These are phyloP conservation scores for Umbellularia californica DNA, from an alignment of 164 flowering plant genomes.

Conservation along the genomic window DNA sequence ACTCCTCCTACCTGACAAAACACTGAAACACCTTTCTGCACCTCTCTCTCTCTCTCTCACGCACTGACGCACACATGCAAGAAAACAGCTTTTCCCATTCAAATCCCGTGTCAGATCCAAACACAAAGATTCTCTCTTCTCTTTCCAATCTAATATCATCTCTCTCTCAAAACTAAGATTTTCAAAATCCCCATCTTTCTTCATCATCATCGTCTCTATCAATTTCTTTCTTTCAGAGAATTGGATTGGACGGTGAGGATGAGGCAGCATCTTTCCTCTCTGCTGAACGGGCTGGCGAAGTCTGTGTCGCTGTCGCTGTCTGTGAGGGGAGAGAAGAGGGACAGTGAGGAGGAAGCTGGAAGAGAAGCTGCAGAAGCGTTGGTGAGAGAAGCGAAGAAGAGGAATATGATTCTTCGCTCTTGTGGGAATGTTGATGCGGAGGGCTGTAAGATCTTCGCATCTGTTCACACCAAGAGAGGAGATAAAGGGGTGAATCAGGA, in stretches of 20 bases:
- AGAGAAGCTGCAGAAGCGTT: slow-evolving; percentile 56
- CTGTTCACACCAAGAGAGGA: slow-evolving; percentile 65
- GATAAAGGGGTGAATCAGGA: slow-evolving; percentile 88
- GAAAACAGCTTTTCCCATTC: background rate
- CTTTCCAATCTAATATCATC: too few species aligned
- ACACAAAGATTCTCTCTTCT: too few species aligned
- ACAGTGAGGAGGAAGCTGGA: slow-evolving; percentile 24
- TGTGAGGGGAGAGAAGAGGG: slow-evolving; percentile 34
- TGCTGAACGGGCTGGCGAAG: slow-evolving; percentile 62
- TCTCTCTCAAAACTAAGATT: too few species aligned
- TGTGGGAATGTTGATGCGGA: slow-evolving; percentile 48
- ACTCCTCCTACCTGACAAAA: too few species aligned
- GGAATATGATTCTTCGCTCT: slow-evolving; percentile 51
- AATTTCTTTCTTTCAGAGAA: too few species aligned
- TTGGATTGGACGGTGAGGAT: background rate
- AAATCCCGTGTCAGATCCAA: too few species aligned
- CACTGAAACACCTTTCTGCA: too few species aligned
- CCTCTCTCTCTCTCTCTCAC: too few species aligned
- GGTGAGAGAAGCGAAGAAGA: slow-evolving; percentile 79
- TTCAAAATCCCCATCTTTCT: too few species aligned
- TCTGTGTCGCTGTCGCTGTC: slow-evolving; percentile 27
- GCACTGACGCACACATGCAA: too few species aligned
- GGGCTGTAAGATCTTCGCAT: slow-evolving; percentile 59
- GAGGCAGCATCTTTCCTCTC: slow-evolving; percentile 29
- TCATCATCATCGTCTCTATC: too few species aligned